These are phyloP conservation scores for Sambucus nigra DNA, from an alignment of 129 eudicot genomes.

Conservation along the genomic window DNA sequence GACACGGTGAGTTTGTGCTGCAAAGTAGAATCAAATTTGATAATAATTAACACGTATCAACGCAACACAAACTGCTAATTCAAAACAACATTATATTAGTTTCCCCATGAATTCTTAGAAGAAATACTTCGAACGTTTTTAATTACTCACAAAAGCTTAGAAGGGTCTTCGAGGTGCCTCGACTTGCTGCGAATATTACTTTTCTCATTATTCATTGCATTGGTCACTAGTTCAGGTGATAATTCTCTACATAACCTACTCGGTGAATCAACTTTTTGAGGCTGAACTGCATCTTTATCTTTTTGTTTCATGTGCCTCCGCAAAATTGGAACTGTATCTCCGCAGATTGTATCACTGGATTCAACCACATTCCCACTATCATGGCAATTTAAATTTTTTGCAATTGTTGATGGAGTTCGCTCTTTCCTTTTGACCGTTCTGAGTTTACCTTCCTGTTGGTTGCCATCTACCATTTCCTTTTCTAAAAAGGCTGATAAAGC, in stretches of 20 bases:
- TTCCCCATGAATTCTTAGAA: not conserved
- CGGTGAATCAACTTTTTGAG: conserved; percentile 5
- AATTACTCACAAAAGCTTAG: conserved; percentile 16
- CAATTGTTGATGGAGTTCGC: conserved; percentile 11
- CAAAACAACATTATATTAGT: too few relatives aligned
- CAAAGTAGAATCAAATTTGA: conserved; percentile 12
- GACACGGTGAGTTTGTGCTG: conserved; percentile 9
- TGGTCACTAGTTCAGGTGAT: not conserved
- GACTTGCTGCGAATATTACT: conserved; percentile 2
- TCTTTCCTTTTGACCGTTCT: conserved; percentile 11
- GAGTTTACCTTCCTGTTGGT: conserved; percentile 7
- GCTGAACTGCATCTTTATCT: conserved; percentile 4
- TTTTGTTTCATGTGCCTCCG: conserved; percentile 3
- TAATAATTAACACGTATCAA: not conserved
- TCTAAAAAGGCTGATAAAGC: conserved; percentile 32
- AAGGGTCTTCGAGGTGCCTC: conserved; percentile 13
- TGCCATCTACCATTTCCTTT: conserved; percentile 12
- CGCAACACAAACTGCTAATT: not conserved
- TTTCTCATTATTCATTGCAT: conserved; percentile 1
- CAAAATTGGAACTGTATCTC: not conserved
- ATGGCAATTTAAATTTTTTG: too few relatives aligned
- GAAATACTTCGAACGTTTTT: not conserved
- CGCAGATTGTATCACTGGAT: not conserved
- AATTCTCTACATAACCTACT: conserved; percentile 13
- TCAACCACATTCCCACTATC: conserved; percentile 6